phyloP scores from a whole-genome alignment of 306 rosid genomes.

The Ormosia semicastrata region DNA sequence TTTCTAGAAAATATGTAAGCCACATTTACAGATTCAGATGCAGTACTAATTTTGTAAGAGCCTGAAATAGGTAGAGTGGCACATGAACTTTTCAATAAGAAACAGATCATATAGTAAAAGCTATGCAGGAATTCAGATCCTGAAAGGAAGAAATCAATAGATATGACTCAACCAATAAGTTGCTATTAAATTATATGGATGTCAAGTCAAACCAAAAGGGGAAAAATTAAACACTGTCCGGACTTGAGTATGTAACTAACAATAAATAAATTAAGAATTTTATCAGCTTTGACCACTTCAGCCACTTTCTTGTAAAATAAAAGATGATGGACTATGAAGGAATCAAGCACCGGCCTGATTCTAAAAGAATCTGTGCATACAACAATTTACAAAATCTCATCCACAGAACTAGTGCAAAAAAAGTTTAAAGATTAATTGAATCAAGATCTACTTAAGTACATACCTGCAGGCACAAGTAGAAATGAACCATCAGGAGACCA shows the following conservation, averaged over 20 bases:
- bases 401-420: conserved; percentile 8
- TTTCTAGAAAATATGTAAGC: conserved; percentile 81
- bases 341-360: not conserved
- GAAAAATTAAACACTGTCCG: not conserved
- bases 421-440: conserved; percentile 1
- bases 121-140: conserved; percentile 7
- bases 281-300: conserved; percentile 17
- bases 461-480: conserved; percentile 95
- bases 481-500: conserved; percentile 99
- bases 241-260: not conserved
- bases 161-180: not conserved
- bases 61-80: conserved; percentile 58
- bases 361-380: not conserved
- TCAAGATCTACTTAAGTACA: conserved; percentile 8
- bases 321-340: not conserved
- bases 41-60: conserved; percentile 53
- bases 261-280: not conserved
- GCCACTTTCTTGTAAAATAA: conserved; percentile 16
- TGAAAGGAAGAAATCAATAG: conserved; percentile 2
- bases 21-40: conserved; percentile 62
- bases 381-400: conserved; percentile 9
- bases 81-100: conserved; percentile 17
- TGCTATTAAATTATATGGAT: conserved; percentile 16
- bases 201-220: conserved; percentile 5
- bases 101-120: not conserved